Conservation (phyloP, 2,329 filamentous ascomycete species). For the Penicillium sp. region DNA sequence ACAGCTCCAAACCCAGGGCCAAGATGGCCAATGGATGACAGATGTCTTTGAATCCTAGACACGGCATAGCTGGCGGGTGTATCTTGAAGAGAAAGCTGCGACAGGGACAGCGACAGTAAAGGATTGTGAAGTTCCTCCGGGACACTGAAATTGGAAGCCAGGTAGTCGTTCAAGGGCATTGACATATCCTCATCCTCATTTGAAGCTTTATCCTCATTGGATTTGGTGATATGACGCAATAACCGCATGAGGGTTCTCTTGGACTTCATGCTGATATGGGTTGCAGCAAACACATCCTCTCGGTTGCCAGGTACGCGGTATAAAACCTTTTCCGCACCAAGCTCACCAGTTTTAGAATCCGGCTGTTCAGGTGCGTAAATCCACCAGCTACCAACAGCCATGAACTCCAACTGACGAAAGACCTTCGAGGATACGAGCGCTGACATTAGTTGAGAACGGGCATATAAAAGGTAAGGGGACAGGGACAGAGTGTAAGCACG, state of each 20-base stretch:
- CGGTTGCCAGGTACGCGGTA: slow-evolving; percentile 79
- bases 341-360: slow-evolving; percentile 5
- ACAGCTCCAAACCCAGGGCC: slow-evolving; percentile 87
- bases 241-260: slow-evolving; percentile 93
- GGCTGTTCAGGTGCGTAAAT: slow-evolving; percentile 52
- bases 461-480: slow-evolving; percentile 82
- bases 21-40: slow-evolving; percentile 82
- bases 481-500: slow-evolving; percentile 80
- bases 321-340: slow-evolving; percentile 43
- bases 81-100: slow-evolving; percentile 54
- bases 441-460: slow-evolving; percentile 72
- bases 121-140: slow-evolving; percentile 66
- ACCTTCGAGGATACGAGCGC: slow-evolving; percentile 85
- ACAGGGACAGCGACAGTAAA: slow-evolving; percentile 70
- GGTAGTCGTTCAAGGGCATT: slow-evolving; percentile 49
- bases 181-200: slow-evolving; percentile 57
- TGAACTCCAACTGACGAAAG: slow-evolving; percentile 86
- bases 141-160: slow-evolving; percentile 60
- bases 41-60: slow-evolving; percentile 70
- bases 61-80: slow-evolving; percentile 68
- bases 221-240: slow-evolving; percentile 73
- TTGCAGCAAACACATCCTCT: slow-evolving; percentile 85
- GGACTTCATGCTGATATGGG: slow-evolving; percentile 70
- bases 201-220: slow-evolving; percentile 53
- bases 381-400: slow-evolving; percentile 91